Evolutionary conservation across 345 rosid species (phyloP).

Genomic region (Ceriops tagal): DNA sequence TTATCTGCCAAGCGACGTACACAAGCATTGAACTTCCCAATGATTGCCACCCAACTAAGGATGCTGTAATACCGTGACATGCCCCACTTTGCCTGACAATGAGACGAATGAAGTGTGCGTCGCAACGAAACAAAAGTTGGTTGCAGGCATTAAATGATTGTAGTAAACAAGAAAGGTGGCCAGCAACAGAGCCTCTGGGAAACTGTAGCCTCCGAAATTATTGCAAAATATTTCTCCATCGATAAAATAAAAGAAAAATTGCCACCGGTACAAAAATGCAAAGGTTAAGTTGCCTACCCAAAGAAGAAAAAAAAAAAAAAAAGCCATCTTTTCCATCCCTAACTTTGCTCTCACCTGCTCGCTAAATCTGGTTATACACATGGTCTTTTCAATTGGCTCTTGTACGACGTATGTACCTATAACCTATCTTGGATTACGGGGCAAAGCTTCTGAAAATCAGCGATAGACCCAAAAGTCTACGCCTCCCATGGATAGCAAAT

Average conservation of each 20-base stretch:
- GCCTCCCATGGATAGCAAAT: slow-evolving; percentile 21
- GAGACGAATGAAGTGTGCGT: no score
- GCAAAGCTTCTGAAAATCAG: slow-evolving; percentile 17
- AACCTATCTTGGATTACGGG: slow-evolving; percentile 35
- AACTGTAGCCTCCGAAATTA: slow-evolving; percentile 29
- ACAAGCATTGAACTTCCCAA: no score
- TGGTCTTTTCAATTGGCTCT: slow-evolving; percentile 38
- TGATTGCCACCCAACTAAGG: no score
- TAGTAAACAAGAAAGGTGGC: no score
- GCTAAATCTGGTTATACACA: slow-evolving; percentile 45
- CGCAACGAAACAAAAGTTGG: no score
- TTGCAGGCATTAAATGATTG: no score
- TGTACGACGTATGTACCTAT: slow-evolving; percentile 50
- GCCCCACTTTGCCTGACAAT: no score
- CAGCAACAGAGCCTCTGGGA: background rate
- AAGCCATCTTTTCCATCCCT: slow-evolving; percentile 18
- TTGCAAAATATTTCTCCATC: slow-evolving; percentile 22
- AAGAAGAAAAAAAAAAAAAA: slow-evolving; percentile 13
- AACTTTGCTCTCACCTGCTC: slow-evolving; percentile 21
- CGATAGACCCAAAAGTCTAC: slow-evolving; percentile 17
- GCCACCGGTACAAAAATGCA: slow-evolving; percentile 16
- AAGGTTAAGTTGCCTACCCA: slow-evolving; percentile 21
- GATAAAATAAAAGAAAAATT: slow-evolving; percentile 12
- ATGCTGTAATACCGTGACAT: no score
- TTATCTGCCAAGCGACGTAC: no score